A percentile compares a stretch with the other conserved stretches of the same genome.
Conservation (phyloP, 1,284 basidiomycete species). For the Xerocomus tenax region DNA sequence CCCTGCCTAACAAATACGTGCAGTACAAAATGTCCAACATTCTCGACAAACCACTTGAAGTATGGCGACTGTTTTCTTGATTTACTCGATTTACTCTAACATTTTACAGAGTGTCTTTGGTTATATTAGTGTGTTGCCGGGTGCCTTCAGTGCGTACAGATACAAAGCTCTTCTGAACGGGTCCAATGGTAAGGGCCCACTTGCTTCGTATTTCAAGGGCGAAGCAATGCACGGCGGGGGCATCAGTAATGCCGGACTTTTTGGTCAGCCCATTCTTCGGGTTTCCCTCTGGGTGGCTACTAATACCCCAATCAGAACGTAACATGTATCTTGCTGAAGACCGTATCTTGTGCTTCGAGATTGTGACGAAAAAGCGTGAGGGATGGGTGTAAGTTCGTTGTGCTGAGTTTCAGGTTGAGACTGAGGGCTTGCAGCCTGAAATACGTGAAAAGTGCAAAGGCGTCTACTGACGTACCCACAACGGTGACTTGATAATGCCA, state of each 20-base stretch:
- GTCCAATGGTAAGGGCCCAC: slow-evolving; percentile 74
- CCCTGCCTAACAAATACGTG: slow-evolving; percentile 4
- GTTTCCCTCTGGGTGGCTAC: slow-evolving; percentile 1
- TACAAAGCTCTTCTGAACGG: slow-evolving; percentile 80
- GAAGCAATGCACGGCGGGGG: slow-evolving; percentile 76
- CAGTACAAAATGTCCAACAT: slow-evolving; percentile 90
- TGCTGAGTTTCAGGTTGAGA: not conserved
- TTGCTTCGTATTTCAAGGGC: slow-evolving; percentile 87
- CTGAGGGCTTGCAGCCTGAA: slow-evolving; percentile 48
- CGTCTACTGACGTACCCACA: slow-evolving; percentile 81
- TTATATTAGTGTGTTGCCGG: slow-evolving; percentile 83
- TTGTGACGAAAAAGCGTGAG: slow-evolving; percentile 85
- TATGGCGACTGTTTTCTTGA: slow-evolving; percentile 20
- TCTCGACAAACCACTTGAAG: slow-evolving; percentile 86
- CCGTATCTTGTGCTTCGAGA: slow-evolving; percentile 95
- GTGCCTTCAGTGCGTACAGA: slow-evolving; percentile 88
- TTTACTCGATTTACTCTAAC: slow-evolving; percentile 1
- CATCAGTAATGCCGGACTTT: slow-evolving; percentile 55
- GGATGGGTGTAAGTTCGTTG: slow-evolving; percentile 60
- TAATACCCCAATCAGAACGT: slow-evolving; percentile 41
- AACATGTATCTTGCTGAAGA: slow-evolving; percentile 93
- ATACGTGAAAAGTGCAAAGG: slow-evolving; percentile 88
- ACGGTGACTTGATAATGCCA: slow-evolving; percentile 35
- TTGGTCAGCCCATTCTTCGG: slow-evolving; percentile 35
- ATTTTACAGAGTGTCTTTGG: slow-evolving; percentile 69